Base-by-base conservation (phyloP, 2,329 filamentous ascomycete genomes). In the Alternaria infectoria region DNA sequence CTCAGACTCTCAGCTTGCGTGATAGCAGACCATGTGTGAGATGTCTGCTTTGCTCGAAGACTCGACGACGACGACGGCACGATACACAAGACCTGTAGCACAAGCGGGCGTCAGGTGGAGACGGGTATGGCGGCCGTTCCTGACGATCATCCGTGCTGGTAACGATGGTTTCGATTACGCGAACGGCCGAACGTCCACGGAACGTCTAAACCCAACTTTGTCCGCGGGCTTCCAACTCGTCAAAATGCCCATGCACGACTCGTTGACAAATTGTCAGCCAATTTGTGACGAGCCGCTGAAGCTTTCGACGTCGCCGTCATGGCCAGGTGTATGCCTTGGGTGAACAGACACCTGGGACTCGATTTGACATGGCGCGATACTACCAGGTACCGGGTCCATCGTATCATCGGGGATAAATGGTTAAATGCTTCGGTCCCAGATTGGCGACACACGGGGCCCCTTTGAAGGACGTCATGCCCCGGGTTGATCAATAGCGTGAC, bases 381-480 rank as follows among this genome's bases (percentile, higher is more conserved):
- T 55, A 30, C 56, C 60, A 54, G 57, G 25, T 32, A 59, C 60
- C 32, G 13, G 60, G 56, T 51, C 30, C 21, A 49, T 47, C 21
- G 32, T 12, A 62, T 50, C 21, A 28, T 17, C 26, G 25, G 44
- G 30, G 49, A 55, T 13, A 28, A 55, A 32, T 49, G 43, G 32
- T 26, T 54, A 44, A 59, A 59, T 45, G 26, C 55, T 54, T 44
- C 50, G 50, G 55, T 59, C 49, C 56, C 56, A 62, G 56, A 62
- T 59, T 62, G 30, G 50, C 44, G 60, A 55, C 49, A 59, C 47
- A 62, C 55, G 28, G 23, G 23, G 52, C 19, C 43, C 49, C 56
- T 23, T 50, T 46, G 49, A n/a, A 54, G 26, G 28, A 62, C 60
- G 59, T 59, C 60, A 59, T 49, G 32, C 21, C 30, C 30, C 47